A percentile compares a stretch with the other conserved stretches of the same genome.
Conservation (phyloP, 2,329 filamentous ascomycete species). For the Diaporthe batatas region DNA sequence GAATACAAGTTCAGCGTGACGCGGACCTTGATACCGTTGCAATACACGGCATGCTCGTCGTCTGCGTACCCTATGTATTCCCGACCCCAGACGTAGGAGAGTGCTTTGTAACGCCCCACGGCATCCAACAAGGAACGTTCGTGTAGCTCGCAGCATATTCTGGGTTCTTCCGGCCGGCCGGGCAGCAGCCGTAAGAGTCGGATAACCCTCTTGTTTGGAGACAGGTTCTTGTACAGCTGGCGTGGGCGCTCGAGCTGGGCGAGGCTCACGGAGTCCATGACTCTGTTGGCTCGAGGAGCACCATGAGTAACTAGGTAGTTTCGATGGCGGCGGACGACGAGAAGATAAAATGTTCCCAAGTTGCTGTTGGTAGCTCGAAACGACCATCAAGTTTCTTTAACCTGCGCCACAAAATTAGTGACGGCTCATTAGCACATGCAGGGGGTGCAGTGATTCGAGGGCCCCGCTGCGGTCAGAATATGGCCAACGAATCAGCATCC, state of each 20-base stretch:
- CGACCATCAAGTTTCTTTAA: background rate
- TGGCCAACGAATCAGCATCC: background rate
- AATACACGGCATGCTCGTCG: background rate
- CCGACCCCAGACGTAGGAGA: conserved; percentile 26
- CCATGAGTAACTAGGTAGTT: background rate
- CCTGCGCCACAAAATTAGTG: background rate
- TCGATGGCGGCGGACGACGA: background rate
- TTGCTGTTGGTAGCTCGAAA: background rate
- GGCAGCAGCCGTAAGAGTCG: conserved; percentile 18
- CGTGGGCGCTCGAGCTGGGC: too few relatives aligned
- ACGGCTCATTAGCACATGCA: background rate
- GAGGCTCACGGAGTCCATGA: background rate
- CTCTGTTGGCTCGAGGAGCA: background rate
- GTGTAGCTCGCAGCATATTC: background rate
- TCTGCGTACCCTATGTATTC: background rate
- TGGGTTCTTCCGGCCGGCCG: background rate
- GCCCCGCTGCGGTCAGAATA: background rate
- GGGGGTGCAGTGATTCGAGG: background rate
- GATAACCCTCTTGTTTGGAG: background rate
- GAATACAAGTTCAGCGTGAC: conserved; percentile 17
- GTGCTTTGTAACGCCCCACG: conserved; percentile 5
- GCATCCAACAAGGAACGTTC: background rate
- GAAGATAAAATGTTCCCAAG: background rate
- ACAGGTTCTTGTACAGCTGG: background rate
- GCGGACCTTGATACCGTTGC: background rate